A percentile compares a stretch with the other conserved stretches of the same genome.
Conservation (phyloP, 2,329 filamentous ascomycete species). For the Exophiala spinifera region DNA sequence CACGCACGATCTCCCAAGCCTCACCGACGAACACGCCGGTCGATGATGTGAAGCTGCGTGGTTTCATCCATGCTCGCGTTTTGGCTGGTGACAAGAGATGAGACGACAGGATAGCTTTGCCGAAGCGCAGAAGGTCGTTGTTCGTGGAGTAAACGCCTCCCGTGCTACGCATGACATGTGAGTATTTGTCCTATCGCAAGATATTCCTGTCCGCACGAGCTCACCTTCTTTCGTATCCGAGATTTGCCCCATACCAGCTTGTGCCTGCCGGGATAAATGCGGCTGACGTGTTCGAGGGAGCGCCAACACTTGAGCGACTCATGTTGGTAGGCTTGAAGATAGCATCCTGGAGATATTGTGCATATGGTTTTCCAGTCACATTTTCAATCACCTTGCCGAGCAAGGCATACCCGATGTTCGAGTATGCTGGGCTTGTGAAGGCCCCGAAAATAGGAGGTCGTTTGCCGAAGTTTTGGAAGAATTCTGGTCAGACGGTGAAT, state of each 20-base stretch:
- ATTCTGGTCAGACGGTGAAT: too few species aligned
- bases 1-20: constrained; percentile 39
- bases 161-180: too few species aligned
- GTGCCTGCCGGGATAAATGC: constrained; percentile 6
- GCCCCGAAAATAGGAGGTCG: constrained; percentile 42
- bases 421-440: constrained; percentile 48
- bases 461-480: constrained; percentile 32
- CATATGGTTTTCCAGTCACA: constrained; percentile 41
- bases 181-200: too few species aligned
- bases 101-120: constrained; percentile 33
- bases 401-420: constrained; percentile 48
- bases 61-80: constrained; percentile 44
- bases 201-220: too few species aligned
- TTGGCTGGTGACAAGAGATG: constrained; percentile 35
- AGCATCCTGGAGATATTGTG: constrained; percentile 38
- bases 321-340: constrained; percentile 34
- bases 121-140: constrained; percentile 37
- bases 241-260: constrained; percentile 2
- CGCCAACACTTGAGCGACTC: background rate
- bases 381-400: constrained; percentile 48
- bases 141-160: constrained; percentile 34
- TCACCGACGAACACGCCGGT: constrained; percentile 39
- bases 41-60: constrained; percentile 38
- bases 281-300: background rate
- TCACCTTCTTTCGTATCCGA: constrained; percentile 5